These are phyloP conservation scores for Diaporthe amygdali DNA, from an alignment of 2,329 filamentous ascomycete genomes.

Conservation along the genomic window DNA sequence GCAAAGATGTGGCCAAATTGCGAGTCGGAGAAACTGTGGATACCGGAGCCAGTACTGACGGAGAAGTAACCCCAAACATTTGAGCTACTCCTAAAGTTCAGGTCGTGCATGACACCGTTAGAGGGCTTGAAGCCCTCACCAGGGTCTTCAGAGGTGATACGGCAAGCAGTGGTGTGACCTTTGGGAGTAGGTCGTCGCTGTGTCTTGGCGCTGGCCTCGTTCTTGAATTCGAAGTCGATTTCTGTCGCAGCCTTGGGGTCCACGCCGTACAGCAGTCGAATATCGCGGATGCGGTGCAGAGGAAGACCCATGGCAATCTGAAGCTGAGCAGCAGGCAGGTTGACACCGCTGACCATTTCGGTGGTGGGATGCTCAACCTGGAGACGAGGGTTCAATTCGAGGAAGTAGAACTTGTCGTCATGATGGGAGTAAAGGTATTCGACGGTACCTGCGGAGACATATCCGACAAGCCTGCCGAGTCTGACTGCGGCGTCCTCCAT, in stretches of 20 bases:
- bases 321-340: slow-evolving; percentile 94
- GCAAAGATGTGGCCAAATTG: slow-evolving; percentile 99
- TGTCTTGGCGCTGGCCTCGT: slow-evolving; percentile 78
- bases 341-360: slow-evolving; percentile 98
- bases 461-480: slow-evolving; percentile 91
- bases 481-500: slow-evolving; percentile 98
- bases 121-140: slow-evolving; percentile 99
- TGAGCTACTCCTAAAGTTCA: slow-evolving; percentile 98
- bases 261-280: slow-evolving; percentile 92
- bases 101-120: slow-evolving; percentile 97
- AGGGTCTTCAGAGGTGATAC: slow-evolving; percentile 98
- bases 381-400: slow-evolving; percentile 97
- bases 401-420: slow-evolving; percentile 99
- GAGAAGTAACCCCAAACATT: slow-evolving; percentile 99
- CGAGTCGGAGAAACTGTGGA: slow-evolving; percentile 98
- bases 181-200: slow-evolving; percentile 92
- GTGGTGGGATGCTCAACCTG: slow-evolving; percentile 99
- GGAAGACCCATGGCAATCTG: slow-evolving; percentile 99
- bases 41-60: slow-evolving; percentile 92
- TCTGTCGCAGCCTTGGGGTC: slow-evolving; percentile 85
- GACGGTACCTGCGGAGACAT: slow-evolving; percentile 97
- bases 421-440: slow-evolving; percentile 98
- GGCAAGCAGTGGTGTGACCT: slow-evolving; percentile 96
- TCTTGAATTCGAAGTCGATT: slow-evolving; percentile 97
- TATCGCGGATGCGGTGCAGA: slow-evolving; percentile 93